These are phyloP conservation scores for Colletotrichum sp. DNA, from an alignment of 2,329 filamentous ascomycete species.

Conservation along the genomic window DNA sequence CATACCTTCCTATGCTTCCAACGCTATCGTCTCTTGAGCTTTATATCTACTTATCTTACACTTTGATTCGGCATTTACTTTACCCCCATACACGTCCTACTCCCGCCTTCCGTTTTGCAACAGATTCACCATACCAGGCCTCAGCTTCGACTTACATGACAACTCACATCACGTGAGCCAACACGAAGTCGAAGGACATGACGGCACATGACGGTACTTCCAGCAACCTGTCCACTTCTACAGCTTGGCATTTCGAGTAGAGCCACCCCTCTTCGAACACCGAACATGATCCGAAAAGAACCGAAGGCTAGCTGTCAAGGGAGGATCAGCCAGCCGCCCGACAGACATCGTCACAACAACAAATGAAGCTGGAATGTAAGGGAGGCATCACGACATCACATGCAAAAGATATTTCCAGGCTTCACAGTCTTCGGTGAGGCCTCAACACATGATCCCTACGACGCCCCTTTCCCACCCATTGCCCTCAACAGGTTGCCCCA, in stretches of 20 bases:
- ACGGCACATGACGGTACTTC: not conserved
- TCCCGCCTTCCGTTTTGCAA: accelerated
- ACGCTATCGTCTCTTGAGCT: not conserved
- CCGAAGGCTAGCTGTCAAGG: not conserved
- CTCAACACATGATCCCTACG: not conserved
- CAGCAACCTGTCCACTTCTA: not conserved
- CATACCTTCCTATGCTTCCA: too few relatives aligned
- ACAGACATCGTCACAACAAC: not conserved
- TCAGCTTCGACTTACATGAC: not conserved
- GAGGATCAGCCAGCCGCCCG: not conserved
- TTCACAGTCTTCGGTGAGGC: not conserved
- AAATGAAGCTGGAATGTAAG: not conserved
- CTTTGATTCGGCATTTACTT: not conserved
- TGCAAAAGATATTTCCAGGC: not conserved
- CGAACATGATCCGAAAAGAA: not conserved
- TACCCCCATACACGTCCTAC: not conserved
- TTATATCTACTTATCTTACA: accelerated
- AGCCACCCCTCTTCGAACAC: not conserved
- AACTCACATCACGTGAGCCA: not conserved
- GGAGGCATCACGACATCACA: not conserved
- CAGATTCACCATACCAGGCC: not conserved
- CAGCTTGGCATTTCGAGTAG: not conserved
- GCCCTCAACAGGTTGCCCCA: not conserved
- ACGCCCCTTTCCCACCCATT: not conserved
- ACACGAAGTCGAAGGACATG: not conserved